A percentile compares a stretch with the other conserved stretches of the same genome.
These are phyloP conservation scores for Termitomyces heimii DNA, from an alignment of 768 basidiomycete species.

Conservation along the genomic window DNA sequence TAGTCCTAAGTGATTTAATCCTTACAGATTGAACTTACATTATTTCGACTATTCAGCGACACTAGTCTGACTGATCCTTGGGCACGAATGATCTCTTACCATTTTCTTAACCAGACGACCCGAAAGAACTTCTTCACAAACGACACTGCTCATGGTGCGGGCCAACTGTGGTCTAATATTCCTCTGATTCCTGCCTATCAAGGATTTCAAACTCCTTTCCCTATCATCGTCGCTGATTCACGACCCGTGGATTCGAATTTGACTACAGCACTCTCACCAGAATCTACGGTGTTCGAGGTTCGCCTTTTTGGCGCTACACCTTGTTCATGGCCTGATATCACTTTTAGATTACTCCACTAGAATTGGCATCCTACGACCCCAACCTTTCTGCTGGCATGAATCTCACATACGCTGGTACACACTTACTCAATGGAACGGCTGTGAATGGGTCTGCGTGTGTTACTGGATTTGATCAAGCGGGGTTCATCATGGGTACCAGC, in stretches of 20 bases:
- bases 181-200: conserved; percentile 45
- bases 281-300: conserved; percentile 56
- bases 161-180: conserved; percentile 61
- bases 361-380: conserved; percentile 73
- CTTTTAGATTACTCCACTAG: conserved; percentile 51
- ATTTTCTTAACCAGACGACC: conserved; percentile 66
- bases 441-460: conserved; percentile 56
- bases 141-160: conserved; percentile 60
- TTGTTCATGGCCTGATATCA: not conserved
- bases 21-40: not conserved
- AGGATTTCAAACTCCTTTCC: conserved; percentile 51
- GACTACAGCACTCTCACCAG: conserved; percentile 31
- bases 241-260: conserved; percentile 37
- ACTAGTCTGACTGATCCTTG: conserved; percentile 64
- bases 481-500: conserved; percentile 73
- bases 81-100: conserved; percentile 61
- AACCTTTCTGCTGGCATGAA: conserved; percentile 65
- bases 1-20: conserved; percentile 17
- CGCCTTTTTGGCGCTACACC: not conserved
- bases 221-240: conserved; percentile 58
- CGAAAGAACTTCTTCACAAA: conserved; percentile 55
- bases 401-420: conserved; percentile 58
- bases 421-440: conserved; percentile 50
- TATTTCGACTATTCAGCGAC: conserved; percentile 30
- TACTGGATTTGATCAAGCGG: conserved; percentile 67